A percentile compares a stretch with the other conserved stretches of the same genome.
These are phyloP conservation scores for Globomyces pollinis-pini DNA, from an alignment of 192 early-diverging fungal species.

Conservation along the genomic window DNA sequence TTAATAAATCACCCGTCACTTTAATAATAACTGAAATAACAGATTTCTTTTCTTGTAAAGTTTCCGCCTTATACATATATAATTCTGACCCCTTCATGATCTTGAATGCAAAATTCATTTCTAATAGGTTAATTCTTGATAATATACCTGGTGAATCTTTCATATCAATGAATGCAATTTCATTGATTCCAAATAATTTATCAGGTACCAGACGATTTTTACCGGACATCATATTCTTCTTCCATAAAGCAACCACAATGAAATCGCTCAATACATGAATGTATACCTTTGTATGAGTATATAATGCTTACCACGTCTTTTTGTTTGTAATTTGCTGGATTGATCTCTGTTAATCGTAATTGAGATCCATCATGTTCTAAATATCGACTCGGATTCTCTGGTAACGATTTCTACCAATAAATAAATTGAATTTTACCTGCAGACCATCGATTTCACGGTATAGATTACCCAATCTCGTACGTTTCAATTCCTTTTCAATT, in stretches of 20 bases:
- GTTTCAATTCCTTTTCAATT: slow-evolving; percentile 9
- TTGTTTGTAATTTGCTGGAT: slow-evolving; percentile 58
- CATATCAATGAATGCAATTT: slow-evolving; percentile 77
- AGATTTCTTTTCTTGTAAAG: slow-evolving; percentile 60
- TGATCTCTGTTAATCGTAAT: slow-evolving; percentile 63
- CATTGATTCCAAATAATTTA: slow-evolving; percentile 65
- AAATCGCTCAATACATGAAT: slow-evolving; percentile 80
- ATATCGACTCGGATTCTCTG: slow-evolving; percentile 19
- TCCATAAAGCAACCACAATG: slow-evolving; percentile 69
- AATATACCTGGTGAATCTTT: slow-evolving; percentile 57
- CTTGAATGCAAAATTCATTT: slow-evolving; percentile 72
- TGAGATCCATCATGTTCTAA: slow-evolving; percentile 29
- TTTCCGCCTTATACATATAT: slow-evolving; percentile 64
- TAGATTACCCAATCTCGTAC: slow-evolving; percentile 22
- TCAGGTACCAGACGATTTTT: slow-evolving; percentile 73
- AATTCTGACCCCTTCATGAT: slow-evolving; percentile 76
- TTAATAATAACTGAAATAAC: slow-evolving; percentile 51
- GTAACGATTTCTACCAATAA: slow-evolving; percentile 28
- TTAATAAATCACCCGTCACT: slow-evolving; percentile 50
- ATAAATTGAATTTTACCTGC: neutral
- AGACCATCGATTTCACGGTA: slow-evolving; percentile 42
- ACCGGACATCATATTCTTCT: slow-evolving; percentile 60
- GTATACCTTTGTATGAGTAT: too few species aligned
- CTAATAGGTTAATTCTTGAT: slow-evolving; percentile 16
- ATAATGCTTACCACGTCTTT: too few species aligned